Percentiles rank a stretch among this genome's conserved stretches.
These are phyloP conservation scores for Leishmania braziliensis DNA, from an alignment of 208 protist species.

Conservation along the genomic window DNA sequence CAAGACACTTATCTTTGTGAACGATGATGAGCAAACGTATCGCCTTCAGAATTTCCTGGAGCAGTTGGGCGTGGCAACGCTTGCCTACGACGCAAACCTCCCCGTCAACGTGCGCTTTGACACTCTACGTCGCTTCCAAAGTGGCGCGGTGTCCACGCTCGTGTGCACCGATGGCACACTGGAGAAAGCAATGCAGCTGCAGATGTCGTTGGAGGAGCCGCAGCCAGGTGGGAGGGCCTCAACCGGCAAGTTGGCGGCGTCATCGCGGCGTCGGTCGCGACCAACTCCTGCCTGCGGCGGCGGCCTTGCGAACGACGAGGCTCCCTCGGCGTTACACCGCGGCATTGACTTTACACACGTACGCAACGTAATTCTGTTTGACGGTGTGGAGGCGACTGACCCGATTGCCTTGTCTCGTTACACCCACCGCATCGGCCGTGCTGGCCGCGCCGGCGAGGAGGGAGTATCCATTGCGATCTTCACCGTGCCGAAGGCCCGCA, in stretches of 20 bases:
- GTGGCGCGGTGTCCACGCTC: conserved; percentile 93
- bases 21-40: conserved; percentile 94
- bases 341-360: conserved; percentile 98
- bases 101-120: conserved; percentile 96
- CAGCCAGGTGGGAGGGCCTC: conserved; percentile 6
- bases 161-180: conserved; percentile 96
- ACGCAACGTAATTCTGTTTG: conserved; percentile 96
- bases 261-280: conserved; percentile 16
- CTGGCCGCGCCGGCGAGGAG: conserved; percentile 84
- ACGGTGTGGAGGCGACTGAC: conserved; percentile 92
- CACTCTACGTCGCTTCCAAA: conserved; percentile 95
- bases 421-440: conserved; percentile 96
- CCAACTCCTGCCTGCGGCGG: background rate
- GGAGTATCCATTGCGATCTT: conserved; percentile 93
- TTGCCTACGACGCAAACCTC: conserved; percentile 95
- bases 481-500: conserved; percentile 66
- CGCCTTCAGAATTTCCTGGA: conserved; percentile 96
- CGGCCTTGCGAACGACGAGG: conserved; percentile 19
- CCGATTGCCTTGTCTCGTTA: conserved; percentile 89
- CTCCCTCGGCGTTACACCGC: conserved; percentile 83
- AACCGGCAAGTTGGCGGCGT: conserved; percentile 1
- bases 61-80: conserved; percentile 91
- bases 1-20: conserved; percentile 97
- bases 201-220: conserved; percentile 40
- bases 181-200: conserved; percentile 75